Evolutionary conservation across 1,139 yeast genomes (phyloP).

Genomic region (Schizosaccharomyces versatilis): DNA sequence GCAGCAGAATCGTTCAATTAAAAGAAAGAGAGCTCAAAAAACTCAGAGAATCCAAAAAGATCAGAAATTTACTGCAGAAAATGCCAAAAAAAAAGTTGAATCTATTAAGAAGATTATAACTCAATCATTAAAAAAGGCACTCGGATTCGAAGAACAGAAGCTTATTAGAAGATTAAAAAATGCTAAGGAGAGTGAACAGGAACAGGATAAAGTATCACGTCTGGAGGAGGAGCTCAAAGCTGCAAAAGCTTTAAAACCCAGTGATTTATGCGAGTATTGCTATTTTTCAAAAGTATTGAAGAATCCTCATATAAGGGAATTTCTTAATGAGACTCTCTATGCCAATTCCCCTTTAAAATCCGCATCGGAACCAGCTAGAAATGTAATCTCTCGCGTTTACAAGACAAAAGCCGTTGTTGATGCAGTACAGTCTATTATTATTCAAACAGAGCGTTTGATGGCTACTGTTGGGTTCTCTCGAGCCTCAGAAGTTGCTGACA

Average conservation of each 20-base stretch:
- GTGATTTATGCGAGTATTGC: background rate
- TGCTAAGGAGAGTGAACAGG: background rate
- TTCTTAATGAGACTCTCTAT: background rate
- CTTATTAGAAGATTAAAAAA: background rate
- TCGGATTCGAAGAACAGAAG: conserved; percentile 10
- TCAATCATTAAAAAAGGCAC: conserved; percentile 18
- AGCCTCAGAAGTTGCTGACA: too few relatives aligned
- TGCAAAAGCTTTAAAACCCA: background rate
- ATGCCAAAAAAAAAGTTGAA: background rate
- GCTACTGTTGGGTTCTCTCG: too few relatives aligned
- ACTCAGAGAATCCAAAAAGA: too few relatives aligned
- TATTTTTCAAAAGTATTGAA: background rate
- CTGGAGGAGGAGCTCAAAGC: background rate
- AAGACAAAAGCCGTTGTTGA: conserved; percentile 33
- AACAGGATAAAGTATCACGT: background rate
- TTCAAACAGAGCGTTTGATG: too few relatives aligned
- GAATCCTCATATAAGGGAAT: background rate
- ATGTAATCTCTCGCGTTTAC: conserved; percentile 33
- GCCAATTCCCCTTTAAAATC: conserved; percentile 6
- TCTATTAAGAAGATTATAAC: conserved; percentile 17
- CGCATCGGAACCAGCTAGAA: conserved; percentile 6
- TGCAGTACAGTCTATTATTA: conserved; percentile 29
- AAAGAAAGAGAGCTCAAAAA: too few relatives aligned
- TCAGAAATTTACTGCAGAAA: background rate
- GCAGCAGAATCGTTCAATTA: too few relatives aligned